Evolutionary conservation across 768 basidiomycete genomes (phyloP), one percentile per base, ranked within the genome.

Genomic region (Rhizopogon rudus): DNA sequence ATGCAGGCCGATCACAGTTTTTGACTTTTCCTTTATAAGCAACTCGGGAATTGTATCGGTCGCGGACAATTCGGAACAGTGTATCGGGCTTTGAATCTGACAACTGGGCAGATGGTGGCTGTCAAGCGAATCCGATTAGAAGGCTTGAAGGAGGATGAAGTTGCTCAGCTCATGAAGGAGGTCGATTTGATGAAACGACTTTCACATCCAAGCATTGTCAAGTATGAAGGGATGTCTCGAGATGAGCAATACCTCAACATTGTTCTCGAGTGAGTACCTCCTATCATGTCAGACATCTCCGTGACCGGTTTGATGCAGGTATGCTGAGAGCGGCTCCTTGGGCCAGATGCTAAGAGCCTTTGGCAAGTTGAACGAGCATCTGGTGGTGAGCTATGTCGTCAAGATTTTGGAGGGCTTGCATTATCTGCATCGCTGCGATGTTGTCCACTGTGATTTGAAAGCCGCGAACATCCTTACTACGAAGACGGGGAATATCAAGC

Each of bases 381-480:
- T 98, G 28, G 93, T 96, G 7, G 90, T 95, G 1, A 82, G 87
- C 58, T 98, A 97, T 67, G 92, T 95, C 51, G 88, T 93, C 71
- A 97, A 95, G 79, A 98, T 98, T 64, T 79, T 98, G 44, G 96
- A 98, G 68, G 96, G 96, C 0, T 74, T 98, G 45, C 83, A 95
- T 64, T 98, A 98, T 70, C 82, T 99, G 13, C 96, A 99, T 71
- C 76, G 76, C 58, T 84, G 85, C 61, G 82, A 93, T 65, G 93
- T 97, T 56, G 94, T 98, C 8, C 96, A 99, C 67, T 97, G 96
- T 67, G 96, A 99, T 72, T 81, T 99, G 60, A 99, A 99, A 71
- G 94, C 96, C 0, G 96, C 96, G 22, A 99, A 98, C 68, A 97
- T 99, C 66, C 82, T 99, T n/a, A 94, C 91, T 13, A 98, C 95